phyloP scores from a whole-genome alignment of 306 rosid genomes.

The Vicia sativa region DNA sequence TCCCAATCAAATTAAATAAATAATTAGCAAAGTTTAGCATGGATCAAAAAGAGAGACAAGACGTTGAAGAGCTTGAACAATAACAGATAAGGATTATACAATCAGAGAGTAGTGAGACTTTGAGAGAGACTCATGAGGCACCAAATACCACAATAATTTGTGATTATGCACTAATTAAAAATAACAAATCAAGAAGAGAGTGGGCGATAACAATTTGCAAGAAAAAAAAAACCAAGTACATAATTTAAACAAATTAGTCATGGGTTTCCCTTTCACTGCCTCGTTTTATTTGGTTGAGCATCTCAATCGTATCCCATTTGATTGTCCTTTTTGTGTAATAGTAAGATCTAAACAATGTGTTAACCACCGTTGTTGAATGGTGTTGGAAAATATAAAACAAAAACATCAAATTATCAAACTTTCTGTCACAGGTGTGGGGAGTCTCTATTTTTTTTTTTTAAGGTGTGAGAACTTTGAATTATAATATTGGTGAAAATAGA shows the following conservation, averaged over 20 bases:
- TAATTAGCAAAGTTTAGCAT: too few relatives aligned
- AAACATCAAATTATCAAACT: neutral
- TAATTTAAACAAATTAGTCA: constrained; percentile 11
- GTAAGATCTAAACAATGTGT: neutral
- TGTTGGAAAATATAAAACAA: constrained; percentile 3
- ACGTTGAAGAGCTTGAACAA: too few relatives aligned
- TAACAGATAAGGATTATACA: neutral
- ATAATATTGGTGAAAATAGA: too few relatives aligned
- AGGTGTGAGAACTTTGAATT: too few relatives aligned
- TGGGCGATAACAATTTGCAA: neutral
- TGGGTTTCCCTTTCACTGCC: neutral
- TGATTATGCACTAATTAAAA: neutral
- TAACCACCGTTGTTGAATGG: constrained; percentile 32
- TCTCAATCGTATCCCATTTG: constrained; percentile 23
- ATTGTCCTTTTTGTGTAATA: constrained; percentile 5
- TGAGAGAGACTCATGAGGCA: constrained; percentile 30
- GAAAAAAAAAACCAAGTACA: constrained; percentile 27
- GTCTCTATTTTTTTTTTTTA: neutral
- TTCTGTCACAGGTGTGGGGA: constrained; percentile 16
- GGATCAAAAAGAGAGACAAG: too few relatives aligned
- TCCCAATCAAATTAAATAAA: neutral
- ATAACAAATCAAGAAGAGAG: neutral
- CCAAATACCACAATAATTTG: neutral
- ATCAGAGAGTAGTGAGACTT: neutral
- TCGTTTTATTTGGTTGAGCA: neutral